Conservation (phyloP, 352 stramenopile genomes). For the Phytophthora megakarya region DNA sequence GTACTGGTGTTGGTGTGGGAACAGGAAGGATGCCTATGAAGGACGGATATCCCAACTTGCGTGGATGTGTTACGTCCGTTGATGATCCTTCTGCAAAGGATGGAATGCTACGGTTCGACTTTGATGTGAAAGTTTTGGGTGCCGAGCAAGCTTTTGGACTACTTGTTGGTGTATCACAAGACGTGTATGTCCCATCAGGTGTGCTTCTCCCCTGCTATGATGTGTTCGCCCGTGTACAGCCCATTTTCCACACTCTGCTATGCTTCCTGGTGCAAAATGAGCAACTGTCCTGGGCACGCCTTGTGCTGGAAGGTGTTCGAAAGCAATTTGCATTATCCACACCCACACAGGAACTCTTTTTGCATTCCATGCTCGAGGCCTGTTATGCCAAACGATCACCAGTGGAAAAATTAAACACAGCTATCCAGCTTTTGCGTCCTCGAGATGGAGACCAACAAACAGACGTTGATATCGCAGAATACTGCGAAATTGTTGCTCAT, state of each 20-base stretch:
- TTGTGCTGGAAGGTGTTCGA: slow-evolving; percentile 53
- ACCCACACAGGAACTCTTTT: slow-evolving; percentile 77
- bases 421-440: slow-evolving; percentile 60
- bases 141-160: slow-evolving; percentile 71
- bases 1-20: slow-evolving; percentile 22
- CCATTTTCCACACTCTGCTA: slow-evolving; percentile 78
- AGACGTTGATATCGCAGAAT: slow-evolving; percentile 66
- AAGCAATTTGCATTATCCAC: slow-evolving; percentile 66
- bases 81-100: slow-evolving; percentile 66
- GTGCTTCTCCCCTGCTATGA: slow-evolving; percentile 72
- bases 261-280: slow-evolving; percentile 70
- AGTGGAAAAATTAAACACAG: slow-evolving; percentile 44
- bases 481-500: slow-evolving; percentile 85
- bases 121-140: slow-evolving; percentile 73
- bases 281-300: slow-evolving; percentile 60
- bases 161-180: slow-evolving; percentile 77
- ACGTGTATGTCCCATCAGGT: slow-evolving; percentile 78
- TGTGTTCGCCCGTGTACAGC: slow-evolving; percentile 76
- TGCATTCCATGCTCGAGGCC: slow-evolving; percentile 80
- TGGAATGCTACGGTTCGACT: slow-evolving; percentile 77
- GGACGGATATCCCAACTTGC: slow-evolving; percentile 48
- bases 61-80: slow-evolving; percentile 62
- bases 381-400: slow-evolving; percentile 57
- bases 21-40: slow-evolving; percentile 30
- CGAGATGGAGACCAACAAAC: slow-evolving; percentile 4